phyloP scores from a whole-genome alignment of 1,284 basidiomycete genomes.

The Apiotrichum domesticum region DNA sequence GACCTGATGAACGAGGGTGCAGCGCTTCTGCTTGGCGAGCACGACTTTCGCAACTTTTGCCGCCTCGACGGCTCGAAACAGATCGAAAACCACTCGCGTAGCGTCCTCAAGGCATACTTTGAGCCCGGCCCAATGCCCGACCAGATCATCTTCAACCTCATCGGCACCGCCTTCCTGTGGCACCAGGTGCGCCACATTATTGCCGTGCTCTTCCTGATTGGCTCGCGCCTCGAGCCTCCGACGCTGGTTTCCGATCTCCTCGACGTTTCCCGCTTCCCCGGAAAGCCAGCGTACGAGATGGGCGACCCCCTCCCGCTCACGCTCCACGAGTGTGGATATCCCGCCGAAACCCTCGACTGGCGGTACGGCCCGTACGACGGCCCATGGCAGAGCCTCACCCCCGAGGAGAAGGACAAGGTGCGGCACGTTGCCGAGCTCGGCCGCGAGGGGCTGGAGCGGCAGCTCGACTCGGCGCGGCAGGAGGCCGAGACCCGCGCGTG shows the following conservation, averaged over 20 bases:
- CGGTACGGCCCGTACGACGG: constrained; percentile 55
- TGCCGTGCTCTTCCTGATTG: constrained; percentile 84
- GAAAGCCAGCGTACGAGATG: constrained; percentile 89
- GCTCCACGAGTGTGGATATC: constrained; percentile 84
- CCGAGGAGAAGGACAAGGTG: constrained; percentile 14
- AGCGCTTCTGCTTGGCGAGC: constrained; percentile 67
- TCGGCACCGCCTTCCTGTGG: constrained; percentile 87
- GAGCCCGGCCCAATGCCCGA: constrained; percentile 18
- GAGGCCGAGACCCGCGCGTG: constrained; percentile 53
- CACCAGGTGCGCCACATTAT: constrained; percentile 98
- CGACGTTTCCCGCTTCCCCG: constrained; percentile 55
- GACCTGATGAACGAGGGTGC: constrained; percentile 73
- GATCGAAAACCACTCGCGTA: constrained; percentile 57
- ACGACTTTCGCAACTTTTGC: constrained; percentile 95
- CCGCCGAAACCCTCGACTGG: constrained; percentile 62
- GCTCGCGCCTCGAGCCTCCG: constrained; percentile 70
- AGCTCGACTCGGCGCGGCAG: constrained; percentile 27
- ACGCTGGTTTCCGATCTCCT: constrained; percentile 67
- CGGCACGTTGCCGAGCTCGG: constrained; percentile 23
- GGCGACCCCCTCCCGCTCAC: constrained; percentile 84
- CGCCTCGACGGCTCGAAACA: constrained; percentile 93
- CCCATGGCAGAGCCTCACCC: constrained; percentile 14
- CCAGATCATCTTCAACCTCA: constrained; percentile 71
- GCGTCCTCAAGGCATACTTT: constrained; percentile 37
- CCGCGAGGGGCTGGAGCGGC: constrained; percentile 33